Evolutionary conservation across 257 asterid species (phyloP).

Genomic region (Linaria vulgaris): DNA sequence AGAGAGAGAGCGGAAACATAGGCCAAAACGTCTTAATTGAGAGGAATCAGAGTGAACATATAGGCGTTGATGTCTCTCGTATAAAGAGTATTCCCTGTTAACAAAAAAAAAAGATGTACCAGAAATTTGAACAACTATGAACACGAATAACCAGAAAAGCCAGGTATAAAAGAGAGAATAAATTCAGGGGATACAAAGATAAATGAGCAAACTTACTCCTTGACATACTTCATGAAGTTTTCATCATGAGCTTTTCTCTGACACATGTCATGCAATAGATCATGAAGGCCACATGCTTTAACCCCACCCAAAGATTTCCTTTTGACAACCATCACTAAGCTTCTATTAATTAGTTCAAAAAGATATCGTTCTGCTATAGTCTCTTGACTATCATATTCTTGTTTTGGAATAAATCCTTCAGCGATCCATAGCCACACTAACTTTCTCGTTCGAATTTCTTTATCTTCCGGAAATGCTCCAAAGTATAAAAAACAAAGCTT

Average conservation of each 20-base stretch:
- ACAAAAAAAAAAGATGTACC: neutral
- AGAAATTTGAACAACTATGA: too few species aligned
- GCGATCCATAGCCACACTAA: slow-evolving; percentile 4
- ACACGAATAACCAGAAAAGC: too few species aligned
- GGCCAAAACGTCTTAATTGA: neutral
- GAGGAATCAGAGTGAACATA: neutral
- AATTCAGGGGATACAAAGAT: neutral
- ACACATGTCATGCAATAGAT: slow-evolving; percentile 4
- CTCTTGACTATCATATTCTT: neutral
- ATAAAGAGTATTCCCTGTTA: neutral
- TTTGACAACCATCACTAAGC: slow-evolving; percentile 3
- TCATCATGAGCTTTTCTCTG: neutral
- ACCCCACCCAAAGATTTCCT: neutral
- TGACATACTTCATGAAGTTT: neutral
- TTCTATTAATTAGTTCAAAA: slow-evolving; percentile 5
- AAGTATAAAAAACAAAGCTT: slow-evolving; percentile 28
- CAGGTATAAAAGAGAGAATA: too few species aligned
- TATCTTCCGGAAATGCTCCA: slow-evolving; percentile 23
- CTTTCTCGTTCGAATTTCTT: neutral
- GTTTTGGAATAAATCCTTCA: slow-evolving; percentile 8
- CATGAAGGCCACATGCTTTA: slow-evolving; percentile 1
- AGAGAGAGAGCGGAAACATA: neutral
- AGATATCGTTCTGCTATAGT: neutral
- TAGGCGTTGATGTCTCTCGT: slow-evolving; percentile 8
- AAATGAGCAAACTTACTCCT: neutral